These are phyloP conservation scores for Tulasnella sp. DNA, from an alignment of 768 basidiomycete genomes.

Conservation along the genomic window DNA sequence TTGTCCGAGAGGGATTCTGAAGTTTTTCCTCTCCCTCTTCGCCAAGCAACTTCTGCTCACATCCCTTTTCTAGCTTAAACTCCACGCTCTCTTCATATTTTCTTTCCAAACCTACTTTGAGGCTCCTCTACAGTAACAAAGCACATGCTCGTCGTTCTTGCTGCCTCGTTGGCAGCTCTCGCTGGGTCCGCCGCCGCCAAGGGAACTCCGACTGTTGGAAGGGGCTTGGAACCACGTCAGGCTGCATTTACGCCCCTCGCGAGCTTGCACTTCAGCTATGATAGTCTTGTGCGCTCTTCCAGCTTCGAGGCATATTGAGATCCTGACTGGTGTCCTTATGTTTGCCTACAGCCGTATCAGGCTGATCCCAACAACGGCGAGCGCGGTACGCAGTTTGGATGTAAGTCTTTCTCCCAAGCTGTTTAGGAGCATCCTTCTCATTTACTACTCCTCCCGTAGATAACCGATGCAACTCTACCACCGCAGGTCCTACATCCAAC, in stretches of 20 bases:
- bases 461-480: conserved; percentile 59
- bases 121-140: background rate
- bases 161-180: background rate
- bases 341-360: conserved; percentile 21
- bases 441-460: conserved; percentile 18
- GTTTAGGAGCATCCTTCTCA: background rate
- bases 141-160: background rate
- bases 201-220: background rate
- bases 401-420: background rate
- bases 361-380: conserved; percentile 25
- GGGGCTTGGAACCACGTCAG: background rate
- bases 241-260: conserved; percentile 3
- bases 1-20: background rate
- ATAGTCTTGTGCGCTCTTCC: background rate
- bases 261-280: conserved; percentile 11
- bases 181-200: background rate
- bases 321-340: background rate
- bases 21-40: background rate
- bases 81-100: background rate
- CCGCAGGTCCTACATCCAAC: conserved; percentile 45
- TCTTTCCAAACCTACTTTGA: background rate
- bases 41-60: background rate
- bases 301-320: background rate
- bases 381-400: conserved; percentile 51
- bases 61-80: background rate